These are phyloP conservation scores for Psilocybe tampanensis DNA, from an alignment of 768 basidiomycete species.

Conservation along the genomic window DNA sequence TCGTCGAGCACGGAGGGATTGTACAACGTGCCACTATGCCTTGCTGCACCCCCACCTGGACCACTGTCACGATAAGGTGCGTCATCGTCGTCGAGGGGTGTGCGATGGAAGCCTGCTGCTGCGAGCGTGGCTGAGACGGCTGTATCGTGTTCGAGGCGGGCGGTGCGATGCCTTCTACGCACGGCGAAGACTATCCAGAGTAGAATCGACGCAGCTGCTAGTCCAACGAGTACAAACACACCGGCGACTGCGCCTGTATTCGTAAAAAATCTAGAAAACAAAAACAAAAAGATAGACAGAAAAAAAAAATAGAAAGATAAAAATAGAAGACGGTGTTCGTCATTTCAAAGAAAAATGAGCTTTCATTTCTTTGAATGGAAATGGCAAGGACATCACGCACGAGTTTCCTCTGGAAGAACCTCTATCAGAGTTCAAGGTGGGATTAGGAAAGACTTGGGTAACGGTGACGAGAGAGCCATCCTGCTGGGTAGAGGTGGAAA, in stretches of 20 bases:
- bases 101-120: slow-evolving; percentile 69
- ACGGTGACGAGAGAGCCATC: slow-evolving; percentile 58
- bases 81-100: slow-evolving; percentile 65
- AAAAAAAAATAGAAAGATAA: neutral
- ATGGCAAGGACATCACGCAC: slow-evolving; percentile 41
- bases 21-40: neutral
- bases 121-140: slow-evolving; percentile 73
- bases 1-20: slow-evolving; percentile 23
- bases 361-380: neutral
- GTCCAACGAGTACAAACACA: slow-evolving; percentile 87
- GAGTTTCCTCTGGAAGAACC: slow-evolving; percentile 41
- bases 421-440: slow-evolving; percentile 62
- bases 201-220: slow-evolving; percentile 69
- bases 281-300: slow-evolving; percentile 1
- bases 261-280: slow-evolving; percentile 67
- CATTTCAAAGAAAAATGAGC: too few relatives aligned
- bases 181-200: slow-evolving; percentile 74
- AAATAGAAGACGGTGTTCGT: too few relatives aligned
- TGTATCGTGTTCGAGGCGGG: slow-evolving; percentile 66
- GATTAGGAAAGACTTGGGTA: slow-evolving; percentile 69
- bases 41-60: slow-evolving; percentile 14
- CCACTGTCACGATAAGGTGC: slow-evolving; percentile 10
- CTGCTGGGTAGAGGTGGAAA: slow-evolving; percentile 53
- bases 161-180: slow-evolving; percentile 63
- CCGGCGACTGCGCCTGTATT: slow-evolving; percentile 92